phyloP scores from a whole-genome alignment of 805 yeast species.

The Saturnispora silvae region DNA sequence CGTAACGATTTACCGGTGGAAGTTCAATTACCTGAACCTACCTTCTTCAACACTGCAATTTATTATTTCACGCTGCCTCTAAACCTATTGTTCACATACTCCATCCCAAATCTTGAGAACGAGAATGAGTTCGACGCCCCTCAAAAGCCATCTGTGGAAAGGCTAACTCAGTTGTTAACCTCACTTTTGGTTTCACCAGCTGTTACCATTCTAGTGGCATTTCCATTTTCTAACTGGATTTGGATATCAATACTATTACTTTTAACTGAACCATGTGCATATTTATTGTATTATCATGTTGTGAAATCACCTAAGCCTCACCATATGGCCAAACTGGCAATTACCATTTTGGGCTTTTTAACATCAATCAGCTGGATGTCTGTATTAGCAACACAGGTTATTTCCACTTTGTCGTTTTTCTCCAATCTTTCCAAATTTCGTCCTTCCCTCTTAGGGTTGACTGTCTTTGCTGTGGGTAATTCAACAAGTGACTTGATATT shows the following conservation, averaged over 20 bases:
- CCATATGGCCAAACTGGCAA: constrained; percentile 15
- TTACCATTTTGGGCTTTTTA: constrained; percentile 50
- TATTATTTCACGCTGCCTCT: constrained; percentile 15
- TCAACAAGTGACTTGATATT: constrained; percentile 86
- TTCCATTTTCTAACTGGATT: constrained; percentile 7
- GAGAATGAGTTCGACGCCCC: constrained; percentile 16
- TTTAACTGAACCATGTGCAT: constrained; percentile 11
- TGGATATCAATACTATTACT: background rate
- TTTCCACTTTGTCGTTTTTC: constrained; percentile 49
- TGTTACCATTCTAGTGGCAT: constrained; percentile 15
- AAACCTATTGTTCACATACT: constrained; percentile 12
- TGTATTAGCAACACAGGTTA: constrained; percentile 57
- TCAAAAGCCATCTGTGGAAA: constrained; percentile 14
- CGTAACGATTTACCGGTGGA: constrained; percentile 7
- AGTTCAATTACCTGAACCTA: constrained; percentile 4
- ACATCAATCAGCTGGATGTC: constrained; percentile 62
- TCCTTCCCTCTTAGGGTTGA: constrained; percentile 76
- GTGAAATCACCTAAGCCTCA: constrained; percentile 15
- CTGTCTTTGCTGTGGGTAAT: constrained; percentile 86
- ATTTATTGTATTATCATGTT: constrained; percentile 16
- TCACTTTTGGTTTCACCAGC: constrained; percentile 17
- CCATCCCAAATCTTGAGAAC: constrained; percentile 19
- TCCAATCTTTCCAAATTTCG: constrained; percentile 52
- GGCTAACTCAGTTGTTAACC: constrained; percentile 14
- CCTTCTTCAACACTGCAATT: constrained; percentile 8